Percentiles rank a stretch among this genome's conserved stretches.
phyloP scores from a whole-genome alignment of 345 rosid genomes.

The Gossypium turneri region DNA sequence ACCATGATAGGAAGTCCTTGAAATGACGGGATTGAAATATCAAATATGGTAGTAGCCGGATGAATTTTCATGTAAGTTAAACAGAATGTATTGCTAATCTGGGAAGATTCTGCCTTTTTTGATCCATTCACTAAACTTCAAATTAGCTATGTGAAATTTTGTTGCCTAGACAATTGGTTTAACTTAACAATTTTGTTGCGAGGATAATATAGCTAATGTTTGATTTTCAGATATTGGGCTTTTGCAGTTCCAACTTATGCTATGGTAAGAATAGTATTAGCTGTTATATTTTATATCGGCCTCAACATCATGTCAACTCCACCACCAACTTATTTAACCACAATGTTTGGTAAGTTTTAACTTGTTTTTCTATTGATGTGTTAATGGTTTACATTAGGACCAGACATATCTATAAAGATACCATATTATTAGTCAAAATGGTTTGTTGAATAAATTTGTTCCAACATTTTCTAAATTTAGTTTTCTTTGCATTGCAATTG shows the following conservation, averaged over 20 bases:
- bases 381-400: background rate
- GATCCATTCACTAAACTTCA: background rate
- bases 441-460: background rate
- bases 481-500: background rate
- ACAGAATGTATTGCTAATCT: background rate
- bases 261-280: conserved; percentile 48
- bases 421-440: background rate
- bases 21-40: background rate
- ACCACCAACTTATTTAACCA: conserved; percentile 51
- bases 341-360: conserved; percentile 51
- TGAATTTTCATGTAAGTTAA: too few relatives aligned
- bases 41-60: background rate
- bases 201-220: background rate
- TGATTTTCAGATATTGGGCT: conserved; percentile 62
- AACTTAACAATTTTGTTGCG: background rate
- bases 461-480: background rate
- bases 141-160: background rate
- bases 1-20: background rate
- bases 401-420: background rate
- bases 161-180: background rate
- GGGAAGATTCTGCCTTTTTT: background rate
- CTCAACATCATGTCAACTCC: conserved; percentile 77
- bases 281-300: conserved; percentile 57
- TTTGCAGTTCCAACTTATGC: conserved; percentile 70
- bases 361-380: conserved; percentile 1